Evolutionary conservation across 2,329 filamentous ascomycete species (phyloP), one percentile per base, ranked within the genome.

Genomic region (Ampelomyces quisqualis): DNA sequence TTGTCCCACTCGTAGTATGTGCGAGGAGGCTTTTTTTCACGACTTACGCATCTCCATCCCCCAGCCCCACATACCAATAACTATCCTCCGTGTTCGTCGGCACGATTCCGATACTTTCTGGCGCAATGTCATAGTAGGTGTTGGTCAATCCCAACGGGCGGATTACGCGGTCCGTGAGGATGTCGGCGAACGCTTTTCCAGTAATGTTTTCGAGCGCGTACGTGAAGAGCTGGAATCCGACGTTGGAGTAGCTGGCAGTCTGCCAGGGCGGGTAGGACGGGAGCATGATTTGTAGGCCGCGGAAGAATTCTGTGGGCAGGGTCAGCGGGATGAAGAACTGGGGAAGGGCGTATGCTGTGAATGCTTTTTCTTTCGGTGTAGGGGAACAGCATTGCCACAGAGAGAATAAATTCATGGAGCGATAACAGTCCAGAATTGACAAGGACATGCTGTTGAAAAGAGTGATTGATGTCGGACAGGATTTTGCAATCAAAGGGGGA

Each of bases 161-260:
- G 17, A 72, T 55, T 7, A 76, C 38, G 2, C 62, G 55, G 1
- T 67, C 49, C 11, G 68, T 36, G 2, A 76, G 43, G 1, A 71
- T 47, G 1, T 65, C 51, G 8, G 58, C 45, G 24, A 67, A 73
- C 0, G 56, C 46, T 28, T 67, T 62, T 2, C 65, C 63, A 0
- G 68, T 69, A 6, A 76, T 68, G 3, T 55, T 64, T 51, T 68
- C 73, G 28, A 66, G 57, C 18, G 58, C 69, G 57, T 64, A 71
- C 27, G 48, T 70, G 34, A 70, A 41, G 3, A 69, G 46, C 34
- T 61, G 60, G 27, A 64, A 72, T 2, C 58, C 59, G 4, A 60
- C 60, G 34, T 73, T 69, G 3, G 68, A 67, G 44, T 70, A 70
- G 1, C 52, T 51, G 0, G 62, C 58, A 0, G 57, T 64, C 4